Percentiles rank a stretch among this genome's conserved stretches.
Conservation (phyloP, 352 stramenopile genomes). For the Globisporangium polare region DNA sequence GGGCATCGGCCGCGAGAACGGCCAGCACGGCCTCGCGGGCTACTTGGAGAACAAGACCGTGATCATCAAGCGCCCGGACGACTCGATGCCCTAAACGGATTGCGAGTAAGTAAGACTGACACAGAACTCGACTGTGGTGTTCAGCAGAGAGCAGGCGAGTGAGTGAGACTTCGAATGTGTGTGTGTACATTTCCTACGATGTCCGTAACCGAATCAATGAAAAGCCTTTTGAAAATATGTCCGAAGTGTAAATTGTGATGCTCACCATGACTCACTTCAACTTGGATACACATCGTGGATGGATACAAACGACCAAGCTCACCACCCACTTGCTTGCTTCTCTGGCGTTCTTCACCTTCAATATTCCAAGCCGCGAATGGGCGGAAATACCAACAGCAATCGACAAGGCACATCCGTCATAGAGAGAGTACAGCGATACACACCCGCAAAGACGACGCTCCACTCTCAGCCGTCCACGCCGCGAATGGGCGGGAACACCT, state of each 20-base stretch:
- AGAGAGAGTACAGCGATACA: no score
- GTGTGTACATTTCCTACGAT: conserved; percentile 3
- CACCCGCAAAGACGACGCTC: not conserved
- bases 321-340: not conserved
- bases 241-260: not conserved
- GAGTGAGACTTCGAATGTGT: not conserved
- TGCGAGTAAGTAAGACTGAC: not conserved
- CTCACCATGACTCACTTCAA: not conserved
- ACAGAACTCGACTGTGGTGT: not conserved
- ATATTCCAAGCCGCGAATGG: conserved; percentile 44
- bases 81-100: conserved; percentile 29
- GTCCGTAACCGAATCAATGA: not conserved
- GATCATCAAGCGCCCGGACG: conserved; percentile 59
- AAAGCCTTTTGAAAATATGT: not conserved
- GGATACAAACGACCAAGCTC: not conserved
- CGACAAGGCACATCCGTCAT: no score
- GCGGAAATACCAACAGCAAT: conserved; percentile 26
- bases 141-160: not conserved
- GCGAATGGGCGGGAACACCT: not conserved
- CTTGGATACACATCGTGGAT: not conserved
- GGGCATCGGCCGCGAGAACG: conserved; percentile 78
- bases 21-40: conserved; percentile 61
- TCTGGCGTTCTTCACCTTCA: conserved; percentile 12
- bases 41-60: conserved; percentile 83
- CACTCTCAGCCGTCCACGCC: not conserved